These are phyloP conservation scores for Rhodotorula glutinis DNA, from an alignment of 1,284 basidiomycete genomes.

Conservation along the genomic window DNA sequence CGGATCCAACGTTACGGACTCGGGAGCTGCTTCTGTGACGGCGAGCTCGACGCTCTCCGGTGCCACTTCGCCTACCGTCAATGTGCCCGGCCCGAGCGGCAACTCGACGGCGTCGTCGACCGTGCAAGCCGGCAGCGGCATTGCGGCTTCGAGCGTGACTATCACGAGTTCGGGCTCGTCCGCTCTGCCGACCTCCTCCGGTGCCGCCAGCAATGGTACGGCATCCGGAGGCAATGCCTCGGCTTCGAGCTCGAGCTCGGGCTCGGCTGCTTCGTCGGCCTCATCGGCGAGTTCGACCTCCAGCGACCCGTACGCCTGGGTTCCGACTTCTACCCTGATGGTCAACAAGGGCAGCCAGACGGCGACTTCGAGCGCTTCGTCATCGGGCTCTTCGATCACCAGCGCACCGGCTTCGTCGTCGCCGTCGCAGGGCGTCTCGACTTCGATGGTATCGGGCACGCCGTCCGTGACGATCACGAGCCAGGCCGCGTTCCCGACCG, in stretches of 20 bases:
- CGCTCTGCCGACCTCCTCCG: too few species aligned
- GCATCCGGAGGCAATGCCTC: too few species aligned
- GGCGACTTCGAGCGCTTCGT: not conserved
- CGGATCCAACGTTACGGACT: too few species aligned
- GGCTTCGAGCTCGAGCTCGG: not conserved
- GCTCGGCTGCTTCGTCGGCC: not conserved
- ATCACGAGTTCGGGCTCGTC: not conserved
- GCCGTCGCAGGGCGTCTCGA: slow-evolving; percentile 20
- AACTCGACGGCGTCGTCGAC: not conserved
- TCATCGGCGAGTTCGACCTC: not conserved
- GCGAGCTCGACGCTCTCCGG: not conserved
- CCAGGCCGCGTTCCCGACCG: slow-evolving; percentile 34
- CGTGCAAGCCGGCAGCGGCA: not conserved
- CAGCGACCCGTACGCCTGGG: slow-evolving; percentile 28
- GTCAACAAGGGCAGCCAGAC: slow-evolving; percentile 13
- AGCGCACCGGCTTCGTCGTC: slow-evolving; percentile 7
- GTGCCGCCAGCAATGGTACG: too few species aligned
- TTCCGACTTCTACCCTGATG: slow-evolving; percentile 33
- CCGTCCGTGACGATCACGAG: slow-evolving; percentile 37
- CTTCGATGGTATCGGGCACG: slow-evolving; percentile 30
- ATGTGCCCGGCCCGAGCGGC: not conserved
- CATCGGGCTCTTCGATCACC: not conserved
- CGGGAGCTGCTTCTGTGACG: not conserved
- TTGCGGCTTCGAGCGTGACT: not conserved
- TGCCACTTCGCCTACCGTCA: not conserved